phyloP scores from a whole-genome alignment of 2,329 filamentous ascomycete genomes.

The Xylaria hypoxylon region DNA sequence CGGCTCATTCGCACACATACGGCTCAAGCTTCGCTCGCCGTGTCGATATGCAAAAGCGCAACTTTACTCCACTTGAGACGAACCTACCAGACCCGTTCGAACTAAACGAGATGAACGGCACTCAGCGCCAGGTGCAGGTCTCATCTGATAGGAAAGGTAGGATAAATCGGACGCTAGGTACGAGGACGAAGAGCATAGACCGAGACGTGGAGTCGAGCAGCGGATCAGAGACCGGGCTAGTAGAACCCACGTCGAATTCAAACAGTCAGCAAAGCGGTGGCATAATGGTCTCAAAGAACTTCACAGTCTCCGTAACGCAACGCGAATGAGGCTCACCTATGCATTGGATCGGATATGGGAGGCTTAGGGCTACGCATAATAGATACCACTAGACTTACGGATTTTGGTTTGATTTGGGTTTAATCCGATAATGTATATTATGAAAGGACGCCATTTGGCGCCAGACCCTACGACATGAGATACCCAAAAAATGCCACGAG shows the following conservation, averaged over 20 bases:
- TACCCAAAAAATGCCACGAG: conserved; percentile 7
- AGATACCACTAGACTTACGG: not conserved
- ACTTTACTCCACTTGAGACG: conserved; percentile 33
- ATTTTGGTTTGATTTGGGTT: not conserved
- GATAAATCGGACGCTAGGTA: not conserved
- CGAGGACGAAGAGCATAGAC: conserved; percentile 29
- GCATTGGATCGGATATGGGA: not conserved
- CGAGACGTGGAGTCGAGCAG: conserved; percentile 35
- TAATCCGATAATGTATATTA: conserved; percentile 35
- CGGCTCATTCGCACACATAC: conserved; percentile 27
- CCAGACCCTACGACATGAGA: conserved; percentile 13
- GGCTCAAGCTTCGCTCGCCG: conserved; percentile 32
- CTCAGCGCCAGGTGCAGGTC: conserved; percentile 31
- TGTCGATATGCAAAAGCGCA: conserved; percentile 30
- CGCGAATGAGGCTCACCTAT: conserved; percentile 22
- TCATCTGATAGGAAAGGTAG: conserved; percentile 28
- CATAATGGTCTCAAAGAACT: conserved; percentile 39
- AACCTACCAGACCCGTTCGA: conserved; percentile 38
- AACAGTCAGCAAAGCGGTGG: conserved; percentile 24
- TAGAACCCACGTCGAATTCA: conserved; percentile 6
- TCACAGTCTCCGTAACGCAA: conserved; percentile 37
- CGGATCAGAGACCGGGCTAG: conserved; percentile 31
- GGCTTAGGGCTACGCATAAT: not conserved
- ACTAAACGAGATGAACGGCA: conserved; percentile 29
- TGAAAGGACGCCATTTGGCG: conserved; percentile 10